Evolutionary conservation across 768 basidiomycete species (phyloP).

Genomic region (Calocera cornea): DNA sequence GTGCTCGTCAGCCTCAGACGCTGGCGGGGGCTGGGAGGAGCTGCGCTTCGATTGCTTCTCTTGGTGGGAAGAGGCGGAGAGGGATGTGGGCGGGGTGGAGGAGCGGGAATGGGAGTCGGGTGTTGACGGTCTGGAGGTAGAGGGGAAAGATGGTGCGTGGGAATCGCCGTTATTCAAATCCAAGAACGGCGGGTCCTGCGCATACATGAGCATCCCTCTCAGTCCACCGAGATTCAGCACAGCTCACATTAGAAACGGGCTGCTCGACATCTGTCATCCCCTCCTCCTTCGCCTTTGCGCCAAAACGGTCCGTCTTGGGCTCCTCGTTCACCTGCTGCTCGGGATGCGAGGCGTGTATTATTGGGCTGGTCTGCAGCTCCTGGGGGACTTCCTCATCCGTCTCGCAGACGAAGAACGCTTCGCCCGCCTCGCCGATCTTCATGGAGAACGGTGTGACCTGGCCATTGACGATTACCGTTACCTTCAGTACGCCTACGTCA

Average conservation of each 20-base stretch:
- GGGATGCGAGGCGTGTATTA: constrained; percentile 44
- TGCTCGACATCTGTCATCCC: not conserved
- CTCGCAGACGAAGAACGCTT: constrained; percentile 98
- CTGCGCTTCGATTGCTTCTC: not conserved
- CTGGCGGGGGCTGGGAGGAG: not conserved
- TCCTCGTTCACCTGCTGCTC: constrained; percentile 23
- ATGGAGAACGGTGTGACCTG: constrained; percentile 79
- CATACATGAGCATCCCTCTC: not conserved
- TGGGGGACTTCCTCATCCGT: constrained; percentile 89
- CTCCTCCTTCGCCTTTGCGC: constrained; percentile 16
- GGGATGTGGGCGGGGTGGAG: constrained; percentile 13
- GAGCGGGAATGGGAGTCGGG: constrained; percentile 12
- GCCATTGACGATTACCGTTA: constrained; percentile 79
- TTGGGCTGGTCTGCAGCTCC: constrained; percentile 84
- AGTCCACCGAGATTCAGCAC: not conserved
- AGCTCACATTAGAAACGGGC: not conserved
- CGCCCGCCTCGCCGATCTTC: constrained; percentile 98
- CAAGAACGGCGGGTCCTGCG: constrained; percentile 54
- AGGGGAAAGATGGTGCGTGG: not conserved
- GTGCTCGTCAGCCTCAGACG: not conserved
- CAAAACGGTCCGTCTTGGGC: constrained; percentile 12
- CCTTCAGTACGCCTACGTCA: constrained; percentile 33
- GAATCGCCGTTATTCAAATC: constrained; percentile 50
- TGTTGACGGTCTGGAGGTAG: constrained; percentile 11
- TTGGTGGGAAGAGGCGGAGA: constrained; percentile 16